Base-by-base conservation (phyloP, 257 asterid species). In the Mitragyna speciosa region DNA sequence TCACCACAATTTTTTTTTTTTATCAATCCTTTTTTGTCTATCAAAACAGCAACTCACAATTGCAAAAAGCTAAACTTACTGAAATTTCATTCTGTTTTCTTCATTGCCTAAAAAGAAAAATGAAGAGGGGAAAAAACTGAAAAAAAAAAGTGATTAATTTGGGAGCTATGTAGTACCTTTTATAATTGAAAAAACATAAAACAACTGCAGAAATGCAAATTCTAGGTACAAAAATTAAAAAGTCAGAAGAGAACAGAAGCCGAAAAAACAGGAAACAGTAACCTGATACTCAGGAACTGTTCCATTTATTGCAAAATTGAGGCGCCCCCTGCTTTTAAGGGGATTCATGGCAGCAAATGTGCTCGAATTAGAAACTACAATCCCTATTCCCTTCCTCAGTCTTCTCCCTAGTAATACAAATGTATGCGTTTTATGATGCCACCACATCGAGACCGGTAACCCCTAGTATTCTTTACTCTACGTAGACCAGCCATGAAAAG, bases 181-280 rank as follows among this genome's bases (percentile, higher is more conserved):
- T 54, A 16, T 54, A 54, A 19, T 17, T 16, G 17, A 39, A 49
- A 0, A 49, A 24, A 31, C 24, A 36, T 0, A 68, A 68, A 56
- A 36, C 39, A 19, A 7, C 5, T 39, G 2, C 36, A 17, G 36
- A 52, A 16, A 78, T 28, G 28, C 22, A 64, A 64, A 36, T 10
- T 15, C 43, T 61, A 78, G 76, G 68, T 47, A 43, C 64, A 17
- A 45, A 71, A 72, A 28, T 22, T 24, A 26, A 7, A 12, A 24
- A 8, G 48, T 8, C 47, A 28, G 49, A 54, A 2, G 63, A 16
- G 45, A 72, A 51, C 74, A 75, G 76, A 17, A 30, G 72, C 79
- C 83, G 20, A 77, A 81, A n/a, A 84, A 74, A 67, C 79, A 51
- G 87, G 87, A 81, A 84, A 84, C 87, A 78, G 85, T 84, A 74